Conservation (phyloP, 306 rosid genomes). For the Cucurbita moschata region DNA sequence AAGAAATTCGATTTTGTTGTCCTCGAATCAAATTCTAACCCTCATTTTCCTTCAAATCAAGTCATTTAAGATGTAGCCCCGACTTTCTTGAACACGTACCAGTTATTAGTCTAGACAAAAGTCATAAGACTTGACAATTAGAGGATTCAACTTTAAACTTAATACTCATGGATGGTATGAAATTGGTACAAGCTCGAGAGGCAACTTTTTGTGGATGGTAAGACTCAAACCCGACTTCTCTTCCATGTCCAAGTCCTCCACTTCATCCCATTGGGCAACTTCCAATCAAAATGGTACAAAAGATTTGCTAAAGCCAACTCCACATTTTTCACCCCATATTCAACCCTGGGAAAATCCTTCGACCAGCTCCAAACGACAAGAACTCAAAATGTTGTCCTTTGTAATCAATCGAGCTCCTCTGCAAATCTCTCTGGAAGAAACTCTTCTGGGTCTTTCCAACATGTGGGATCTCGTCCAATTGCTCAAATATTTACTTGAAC, state of each 20-base stretch:
- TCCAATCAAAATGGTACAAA: slow-evolving; percentile 29
- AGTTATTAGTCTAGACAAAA: no score
- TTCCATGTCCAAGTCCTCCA: slow-evolving; percentile 28
- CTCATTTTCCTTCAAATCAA: no score
- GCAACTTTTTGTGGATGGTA: slow-evolving; percentile 17
- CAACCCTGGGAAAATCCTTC: slow-evolving; percentile 29
- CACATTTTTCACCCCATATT: slow-evolving; percentile 14
- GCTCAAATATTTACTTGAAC: slow-evolving; percentile 26
- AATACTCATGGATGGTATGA: neutral
- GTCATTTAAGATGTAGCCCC: no score
- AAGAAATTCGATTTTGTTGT: no score
- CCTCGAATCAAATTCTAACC: no score
- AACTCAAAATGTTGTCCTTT: slow-evolving; percentile 26
- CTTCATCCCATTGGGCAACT: slow-evolving; percentile 24
- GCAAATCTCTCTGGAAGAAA: slow-evolving; percentile 37
- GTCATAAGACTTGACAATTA: no score
- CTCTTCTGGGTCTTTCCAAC: slow-evolving; percentile 28
- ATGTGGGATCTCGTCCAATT: slow-evolving; percentile 20
- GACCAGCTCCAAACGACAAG: slow-evolving; percentile 36
- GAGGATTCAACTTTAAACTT: no score
- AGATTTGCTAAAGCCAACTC: slow-evolving; percentile 32
- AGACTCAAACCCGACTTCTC: slow-evolving; percentile 16
- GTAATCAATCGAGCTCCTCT: slow-evolving; percentile 13
- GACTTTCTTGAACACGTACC: no score
- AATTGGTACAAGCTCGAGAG: slow-evolving; percentile 19